Evolutionary conservation across 2,329 filamentous ascomycete genomes (phyloP).

Genomic region (Curvularia spicifera): DNA sequence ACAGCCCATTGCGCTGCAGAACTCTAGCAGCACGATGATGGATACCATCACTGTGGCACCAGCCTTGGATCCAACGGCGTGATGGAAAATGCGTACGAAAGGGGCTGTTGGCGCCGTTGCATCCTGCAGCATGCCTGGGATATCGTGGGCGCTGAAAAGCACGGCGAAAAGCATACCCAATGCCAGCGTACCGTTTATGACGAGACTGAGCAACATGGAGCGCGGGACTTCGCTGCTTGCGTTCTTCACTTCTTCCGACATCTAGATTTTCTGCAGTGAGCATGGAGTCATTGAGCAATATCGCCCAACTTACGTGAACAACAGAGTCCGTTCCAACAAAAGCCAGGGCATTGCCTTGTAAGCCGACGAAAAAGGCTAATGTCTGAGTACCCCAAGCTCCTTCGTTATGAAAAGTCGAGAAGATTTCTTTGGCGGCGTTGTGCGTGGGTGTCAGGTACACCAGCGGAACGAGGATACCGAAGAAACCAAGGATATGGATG

Average conservation of each 20-base stretch:
- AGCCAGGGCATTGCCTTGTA: conserved; percentile 49
- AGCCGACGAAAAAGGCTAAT: conserved; percentile 55
- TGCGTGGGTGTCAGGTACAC: conserved; percentile 49
- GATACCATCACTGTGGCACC: conserved; percentile 59
- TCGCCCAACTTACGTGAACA: conserved; percentile 42
- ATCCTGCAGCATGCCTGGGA: conserved; percentile 27
- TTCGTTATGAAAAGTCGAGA: conserved; percentile 56
- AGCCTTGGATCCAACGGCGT: conserved; percentile 38
- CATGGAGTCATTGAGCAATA: too few species aligned
- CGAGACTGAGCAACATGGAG: conserved; percentile 53
- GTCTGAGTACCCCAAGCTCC: conserved; percentile 55
- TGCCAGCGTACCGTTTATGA: conserved; percentile 52
- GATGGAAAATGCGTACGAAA: conserved; percentile 60
- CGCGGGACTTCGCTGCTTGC: conserved; percentile 48
- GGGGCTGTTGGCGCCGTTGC: conserved; percentile 38
- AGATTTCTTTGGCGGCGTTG: conserved; percentile 50
- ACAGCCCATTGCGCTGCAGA: conserved; percentile 52
- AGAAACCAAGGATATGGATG: conserved; percentile 60
- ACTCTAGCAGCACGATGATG: conserved; percentile 50
- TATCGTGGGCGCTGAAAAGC: conserved; percentile 49
- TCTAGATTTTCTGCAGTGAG: conserved; percentile 29
- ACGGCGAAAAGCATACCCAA: conserved; percentile 52
- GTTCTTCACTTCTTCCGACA: conserved; percentile 50
- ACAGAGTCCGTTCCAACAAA: conserved; percentile 49
- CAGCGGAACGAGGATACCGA: conserved; percentile 57